phyloP scores from a whole-genome alignment of 1,139 yeast species.

The Kodamaea sp. region DNA sequence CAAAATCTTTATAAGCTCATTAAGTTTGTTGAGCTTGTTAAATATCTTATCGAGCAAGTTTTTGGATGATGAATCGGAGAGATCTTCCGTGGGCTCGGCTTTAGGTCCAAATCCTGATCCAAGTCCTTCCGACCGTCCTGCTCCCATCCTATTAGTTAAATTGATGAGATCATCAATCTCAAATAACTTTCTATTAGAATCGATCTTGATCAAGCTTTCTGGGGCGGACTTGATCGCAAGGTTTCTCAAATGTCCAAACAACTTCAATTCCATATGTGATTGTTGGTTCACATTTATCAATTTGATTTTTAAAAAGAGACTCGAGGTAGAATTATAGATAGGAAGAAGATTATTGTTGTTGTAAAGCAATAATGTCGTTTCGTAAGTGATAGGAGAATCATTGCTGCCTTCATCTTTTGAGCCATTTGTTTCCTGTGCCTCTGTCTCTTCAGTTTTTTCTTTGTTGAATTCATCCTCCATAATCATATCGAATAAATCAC shows the following conservation, averaged over 20 bases:
- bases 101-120: constrained; percentile 1
- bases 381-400: constrained; percentile 18
- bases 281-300: constrained; percentile 24
- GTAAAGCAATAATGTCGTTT: constrained; percentile 34
- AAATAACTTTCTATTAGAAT: constrained; percentile 25
- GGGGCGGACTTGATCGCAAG: constrained; percentile 19
- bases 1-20: constrained; percentile 33
- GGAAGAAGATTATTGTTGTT: constrained; percentile 40
- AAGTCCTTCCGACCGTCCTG: neutral
- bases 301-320: constrained; percentile 36
- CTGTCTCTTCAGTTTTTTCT: constrained; percentile 15
- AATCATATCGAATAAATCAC: neutral
- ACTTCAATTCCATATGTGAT: constrained; percentile 28
- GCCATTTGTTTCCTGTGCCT: constrained; percentile 14
- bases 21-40: constrained; percentile 32
- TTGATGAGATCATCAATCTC: constrained; percentile 31
- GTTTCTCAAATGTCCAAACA: constrained; percentile 35
- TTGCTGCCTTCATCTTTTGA: neutral
- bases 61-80: constrained; percentile 7
- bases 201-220: constrained; percentile 23
- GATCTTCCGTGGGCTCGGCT: constrained; percentile 4
- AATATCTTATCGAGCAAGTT: constrained; percentile 29
- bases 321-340: constrained; percentile 34
- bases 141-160: constrained; percentile 24
- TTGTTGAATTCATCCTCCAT: constrained; percentile 1